Evolutionary conservation across 2,329 filamentous ascomycete species (phyloP), one percentile per base, ranked within the genome.

Genomic region (Exophiala sp.): DNA sequence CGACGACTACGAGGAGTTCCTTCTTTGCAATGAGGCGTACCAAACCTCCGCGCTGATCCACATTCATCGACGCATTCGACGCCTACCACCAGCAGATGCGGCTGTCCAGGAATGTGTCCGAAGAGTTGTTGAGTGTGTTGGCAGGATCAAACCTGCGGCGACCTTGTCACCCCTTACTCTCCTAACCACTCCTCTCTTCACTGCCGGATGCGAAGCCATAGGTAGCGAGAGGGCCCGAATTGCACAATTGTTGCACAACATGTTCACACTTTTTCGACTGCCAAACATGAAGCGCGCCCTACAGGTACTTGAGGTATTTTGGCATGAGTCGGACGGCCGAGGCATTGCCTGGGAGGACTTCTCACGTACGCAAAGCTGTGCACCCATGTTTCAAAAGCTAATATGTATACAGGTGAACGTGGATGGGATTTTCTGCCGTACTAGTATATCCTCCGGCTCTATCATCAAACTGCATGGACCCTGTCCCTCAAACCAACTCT

Each of bases 41-140:
- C 72, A 74, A 46, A 70, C 73, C 42, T 69, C 71, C 16, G 72
- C 72, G 2, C 65, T 75, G 29, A 73, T 75, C 32, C 71, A 75
- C 44, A 73, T 75, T 38, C 63, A 72, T 43, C 67, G 71, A 10
- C 67, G 71, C 9, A 57, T 74, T 34, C 67, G 68, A 10, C 67
- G 65, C 42, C 64, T 63, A 5, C 65, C 68, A 16, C 16, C 36
- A 32, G 29, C 51, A 20, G 29, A 41, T 40, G 5, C 20, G 7
- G 32, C 16, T 3, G 47, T 58, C 9, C 55, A 58, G 33, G 29
- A 34, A 5, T 54, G 46, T 36, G 55, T 58, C 33, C 14, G 66
- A 53, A 67, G 65, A 40, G 73, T 75, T 43, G 60, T 75, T 6
- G 71, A 71, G 40, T 71, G 67, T 47, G 69, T 69, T 12, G 64